Base-by-base conservation (phyloP, 306 rosid species). In the Vigna reflexopilosa region DNA sequence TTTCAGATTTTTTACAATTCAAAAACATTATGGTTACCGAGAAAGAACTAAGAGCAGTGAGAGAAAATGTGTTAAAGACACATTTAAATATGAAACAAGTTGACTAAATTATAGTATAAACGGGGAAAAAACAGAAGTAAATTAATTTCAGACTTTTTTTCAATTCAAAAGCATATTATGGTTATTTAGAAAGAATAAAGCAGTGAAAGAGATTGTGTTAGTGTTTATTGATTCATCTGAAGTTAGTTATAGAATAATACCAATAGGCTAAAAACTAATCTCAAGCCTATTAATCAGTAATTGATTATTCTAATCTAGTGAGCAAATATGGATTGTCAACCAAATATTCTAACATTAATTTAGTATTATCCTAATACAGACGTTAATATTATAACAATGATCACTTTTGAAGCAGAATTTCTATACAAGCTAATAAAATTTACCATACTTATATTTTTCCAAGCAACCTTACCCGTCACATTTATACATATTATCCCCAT, bases 401-500 rank as follows among this genome's bases (percentile, higher is more conserved):
- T 17, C 57, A 67, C 45, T 19, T 45, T 49, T 26, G 6, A 32
- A 58, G 59, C 58, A 45, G 3, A 5, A 15, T 63, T 51, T 20
- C 47, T 16, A 7, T 24, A 16, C 4, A 52, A 24, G 52, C 7
- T 63, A 65, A 40, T 66, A 54, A 50, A 12, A 34, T 50, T 63
- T 17, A 34, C 9, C 45, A 20, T 70, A 77, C 24, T 63, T 45
- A 16, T 48, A 54, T 76, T 70, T 67, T 61, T 80, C 73, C 55
- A 79, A 70, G 80, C 64, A 76, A 86, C 75, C 97, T 77, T 89
- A 95, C 98, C 97, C 95, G 24, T 95, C 98, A 40, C 98, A 95
- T 86, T 92, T 95, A 85, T 95, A 95, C 98, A 81, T 90, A 83
- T 95, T 95, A 20, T 95, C 98, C 24, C 98, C 98, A 34, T 95